A percentile compares a stretch with the other conserved stretches of the same genome.
These are phyloP conservation scores for Diaporthe sp. DNA, from an alignment of 2,329 filamentous ascomycete species.

Conservation along the genomic window DNA sequence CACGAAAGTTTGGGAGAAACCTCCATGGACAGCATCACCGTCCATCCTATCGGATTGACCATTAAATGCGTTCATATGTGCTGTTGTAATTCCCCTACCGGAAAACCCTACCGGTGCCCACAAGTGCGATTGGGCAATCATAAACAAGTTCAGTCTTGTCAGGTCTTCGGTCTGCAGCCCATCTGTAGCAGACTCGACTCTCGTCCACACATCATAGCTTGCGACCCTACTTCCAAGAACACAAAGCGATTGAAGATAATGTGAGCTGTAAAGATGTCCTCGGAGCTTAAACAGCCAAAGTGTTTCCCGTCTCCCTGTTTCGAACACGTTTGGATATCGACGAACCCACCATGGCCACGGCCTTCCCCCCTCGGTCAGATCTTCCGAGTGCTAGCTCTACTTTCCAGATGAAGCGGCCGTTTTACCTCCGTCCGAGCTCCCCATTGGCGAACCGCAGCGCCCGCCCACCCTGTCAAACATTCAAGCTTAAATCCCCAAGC, in stretches of 20 bases:
- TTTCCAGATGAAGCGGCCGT: conserved; percentile 24
- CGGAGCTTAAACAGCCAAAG: background rate
- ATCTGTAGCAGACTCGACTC: background rate
- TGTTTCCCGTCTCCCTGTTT: background rate
- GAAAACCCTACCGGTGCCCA: too few species aligned
- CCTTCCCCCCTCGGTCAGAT: background rate
- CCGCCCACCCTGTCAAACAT: conserved; percentile 1
- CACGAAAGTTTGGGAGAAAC: background rate
- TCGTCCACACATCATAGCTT: too few species aligned
- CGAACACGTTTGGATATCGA: background rate
- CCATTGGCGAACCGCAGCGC: conserved; percentile 4
- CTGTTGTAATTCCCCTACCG: background rate
- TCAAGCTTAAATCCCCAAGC: conserved; percentile 21
- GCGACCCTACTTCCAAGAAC: background rate
- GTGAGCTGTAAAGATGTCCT: background rate
- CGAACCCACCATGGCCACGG: background rate
- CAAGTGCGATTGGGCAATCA: background rate
- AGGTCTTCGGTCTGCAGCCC: background rate
- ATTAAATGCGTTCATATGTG: background rate
- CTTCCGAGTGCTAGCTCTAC: conserved; percentile 16
- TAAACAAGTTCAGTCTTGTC: background rate
- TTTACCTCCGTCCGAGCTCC: conserved; percentile 16
- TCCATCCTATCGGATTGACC: conserved; percentile 1
- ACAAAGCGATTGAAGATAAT: background rate
- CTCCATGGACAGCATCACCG: background rate